Percentiles rank a stretch among this genome's conserved stretches.
Evolutionary conservation across 2,329 filamentous ascomycete genomes (phyloP).

Genomic region (Davidsoniella eucalypti): DNA sequence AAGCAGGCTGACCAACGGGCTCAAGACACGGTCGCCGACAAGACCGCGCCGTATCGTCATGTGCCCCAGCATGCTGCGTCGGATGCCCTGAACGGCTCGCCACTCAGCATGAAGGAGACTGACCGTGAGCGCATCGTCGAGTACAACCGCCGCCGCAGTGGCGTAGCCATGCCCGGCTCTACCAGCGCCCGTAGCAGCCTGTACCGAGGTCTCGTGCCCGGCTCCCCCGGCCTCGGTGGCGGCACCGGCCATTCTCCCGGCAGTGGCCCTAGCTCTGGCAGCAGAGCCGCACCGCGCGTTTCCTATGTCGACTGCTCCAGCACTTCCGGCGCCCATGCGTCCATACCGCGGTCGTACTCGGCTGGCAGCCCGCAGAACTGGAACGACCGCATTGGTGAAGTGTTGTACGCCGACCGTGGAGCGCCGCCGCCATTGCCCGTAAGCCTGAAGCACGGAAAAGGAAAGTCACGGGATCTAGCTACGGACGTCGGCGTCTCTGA

Average conservation of each 20-base stretch:
- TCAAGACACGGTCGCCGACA: neutral
- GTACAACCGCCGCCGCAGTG: slow-evolving; percentile 7
- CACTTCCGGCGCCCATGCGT: neutral
- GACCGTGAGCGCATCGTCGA: slow-evolving; percentile 6
- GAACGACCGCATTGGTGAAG: slow-evolving; percentile 9
- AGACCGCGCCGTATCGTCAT: slow-evolving; percentile 9
- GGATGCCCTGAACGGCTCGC: slow-evolving; percentile 12
- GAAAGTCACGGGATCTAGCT: neutral
- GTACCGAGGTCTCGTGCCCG: neutral
- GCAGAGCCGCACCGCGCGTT: too few relatives aligned
- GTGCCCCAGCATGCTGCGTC: slow-evolving; percentile 13
- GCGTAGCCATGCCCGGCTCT: slow-evolving; percentile 1
- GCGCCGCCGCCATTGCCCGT: slow-evolving; percentile 1
- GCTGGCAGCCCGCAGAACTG: neutral
- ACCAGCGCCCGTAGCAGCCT: neutral
- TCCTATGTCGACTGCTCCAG: neutral
- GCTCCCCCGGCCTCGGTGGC: neutral
- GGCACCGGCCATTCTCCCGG: neutral
- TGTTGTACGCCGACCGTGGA: slow-evolving; percentile 2
- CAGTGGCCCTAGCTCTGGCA: neutral
- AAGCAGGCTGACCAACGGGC: slow-evolving; percentile 1
- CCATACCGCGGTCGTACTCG: neutral
- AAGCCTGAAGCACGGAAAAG: neutral
- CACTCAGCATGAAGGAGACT: slow-evolving; percentile 1
- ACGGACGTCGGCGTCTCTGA: neutral